Evolutionary conservation across 2,329 filamentous ascomycete species (phyloP), one percentile per base, ranked within the genome.

Genomic region (Neopestalotiopsis sp.): DNA sequence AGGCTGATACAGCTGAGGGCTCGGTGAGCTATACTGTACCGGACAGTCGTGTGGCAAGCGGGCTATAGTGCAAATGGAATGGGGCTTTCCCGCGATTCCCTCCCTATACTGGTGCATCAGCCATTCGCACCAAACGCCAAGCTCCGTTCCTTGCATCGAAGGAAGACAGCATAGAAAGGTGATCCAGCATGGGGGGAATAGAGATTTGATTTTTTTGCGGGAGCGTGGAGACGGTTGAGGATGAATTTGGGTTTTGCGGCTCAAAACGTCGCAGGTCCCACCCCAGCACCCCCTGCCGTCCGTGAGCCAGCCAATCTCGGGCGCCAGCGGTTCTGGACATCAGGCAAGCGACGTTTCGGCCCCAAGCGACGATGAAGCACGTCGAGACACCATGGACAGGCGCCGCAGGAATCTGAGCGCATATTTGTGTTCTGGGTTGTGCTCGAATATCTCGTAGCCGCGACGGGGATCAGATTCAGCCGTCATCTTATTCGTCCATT

Each of bases 341-440:
- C 76, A 79, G 74, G 77, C 78, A 77, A 71, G 69, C 69, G 72
- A 72, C 71, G 81, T 83, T 82, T 83, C 81, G 81, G 69, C 73
- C 76, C 74, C 77, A 72, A 73, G 76, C 59, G 72, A 67, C 76
- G 80, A 79, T 81, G 80, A 82, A 73, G 79, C 78, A 75, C 78
- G 76, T 78, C 77, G 73, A 79, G 77, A 79, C 77, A 72, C 76
- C 72, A 69, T 72, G 71, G 70, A 70, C 71, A 70, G 67, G 65
- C 52, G 65, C 65, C 17, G 17, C 17, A 52, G 65, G 30, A 62
- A 67, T 67, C 65, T 60, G 65, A 67, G 65, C 65, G 62, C 42
- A 52, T 65, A 65, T 42, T 65, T n/a, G 62, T 13, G 30, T 63
- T n/a, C 12, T n/a, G 38, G 30, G 30, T 63, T n/a, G 28, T n/a